phyloP scores from a whole-genome alignment of 345 rosid genomes.

The Angophora floribunda region DNA sequence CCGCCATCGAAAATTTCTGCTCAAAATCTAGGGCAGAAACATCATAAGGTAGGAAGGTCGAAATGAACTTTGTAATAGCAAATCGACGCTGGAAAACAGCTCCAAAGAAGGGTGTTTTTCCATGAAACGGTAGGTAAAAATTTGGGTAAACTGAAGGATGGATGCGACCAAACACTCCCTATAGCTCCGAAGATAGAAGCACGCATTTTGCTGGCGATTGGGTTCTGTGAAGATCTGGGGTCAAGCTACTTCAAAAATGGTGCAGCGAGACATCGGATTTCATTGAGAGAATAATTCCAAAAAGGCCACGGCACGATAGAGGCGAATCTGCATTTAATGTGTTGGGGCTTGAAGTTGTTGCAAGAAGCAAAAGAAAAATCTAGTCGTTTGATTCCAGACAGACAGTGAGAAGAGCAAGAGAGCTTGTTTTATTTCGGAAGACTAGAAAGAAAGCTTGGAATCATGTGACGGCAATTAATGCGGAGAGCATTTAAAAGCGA shows the following conservation, averaged over 20 bases:
- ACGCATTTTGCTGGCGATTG: not conserved
- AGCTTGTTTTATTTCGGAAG: slow-evolving; percentile 22
- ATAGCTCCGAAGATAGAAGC: not conserved
- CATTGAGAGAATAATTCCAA: not conserved
- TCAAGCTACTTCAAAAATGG: not conserved
- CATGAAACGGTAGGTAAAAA: not conserved
- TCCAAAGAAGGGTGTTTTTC: not conserved
- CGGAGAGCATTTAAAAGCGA: not conserved
- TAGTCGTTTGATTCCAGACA: slow-evolving; percentile 16
- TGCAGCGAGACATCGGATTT: not conserved
- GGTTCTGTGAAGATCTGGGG: not conserved
- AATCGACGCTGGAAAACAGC: not conserved
- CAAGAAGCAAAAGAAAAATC: not conserved
- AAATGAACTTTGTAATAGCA: not conserved
- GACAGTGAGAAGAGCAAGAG: slow-evolving; percentile 15
- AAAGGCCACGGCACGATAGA: not conserved
- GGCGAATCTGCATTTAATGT: slow-evolving; percentile 1
- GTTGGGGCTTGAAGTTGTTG: not conserved
- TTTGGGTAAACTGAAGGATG: not conserved
- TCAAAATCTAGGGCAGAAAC: not conserved
- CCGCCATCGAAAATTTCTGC: not conserved
- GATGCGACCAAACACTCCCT: not conserved
- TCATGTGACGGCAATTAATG: slow-evolving; percentile 47
- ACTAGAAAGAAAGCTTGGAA: slow-evolving; percentile 9
- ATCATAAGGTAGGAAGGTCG: not conserved